A percentile compares a stretch with the other conserved stretches of the same genome.
phyloP scores from a whole-genome alignment of 1,284 basidiomycete genomes.

The Leccinum olivaceoglutinosum region DNA sequence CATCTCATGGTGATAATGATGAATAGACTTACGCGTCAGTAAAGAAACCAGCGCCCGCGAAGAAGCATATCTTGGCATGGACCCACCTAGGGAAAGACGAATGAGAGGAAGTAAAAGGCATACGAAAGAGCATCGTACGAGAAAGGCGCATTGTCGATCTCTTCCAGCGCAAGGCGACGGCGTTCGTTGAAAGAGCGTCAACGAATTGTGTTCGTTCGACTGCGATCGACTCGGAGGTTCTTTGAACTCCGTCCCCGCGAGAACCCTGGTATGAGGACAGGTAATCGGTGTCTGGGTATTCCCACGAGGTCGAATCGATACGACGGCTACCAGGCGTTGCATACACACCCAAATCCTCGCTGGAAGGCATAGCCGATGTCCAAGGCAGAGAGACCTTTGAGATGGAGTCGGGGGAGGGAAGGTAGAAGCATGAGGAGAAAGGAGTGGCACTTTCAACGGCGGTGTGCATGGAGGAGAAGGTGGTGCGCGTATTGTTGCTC shows the following conservation, averaged over 20 bases:
- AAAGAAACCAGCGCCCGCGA: conserved; percentile 23
- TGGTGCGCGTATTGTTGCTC: conserved; percentile 45
- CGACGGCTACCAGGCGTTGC: conserved; percentile 31
- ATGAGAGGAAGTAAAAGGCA: not conserved
- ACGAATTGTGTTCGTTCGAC: not conserved
- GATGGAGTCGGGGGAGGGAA: conserved; percentile 39
- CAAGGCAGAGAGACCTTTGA: conserved; percentile 35
- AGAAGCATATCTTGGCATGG: conserved; percentile 21
- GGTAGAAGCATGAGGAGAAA: conserved; percentile 49
- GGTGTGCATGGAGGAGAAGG: conserved; percentile 64
- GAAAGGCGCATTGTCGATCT: conserved; percentile 18
- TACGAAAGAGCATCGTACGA: conserved; percentile 14
- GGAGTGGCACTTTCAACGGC: conserved; percentile 56
- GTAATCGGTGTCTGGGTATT: conserved; percentile 28
- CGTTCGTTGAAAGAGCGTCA: conserved; percentile 20
- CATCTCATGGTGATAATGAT: not conserved
- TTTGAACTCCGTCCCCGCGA: too few species aligned
- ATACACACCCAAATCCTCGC: conserved; percentile 35
- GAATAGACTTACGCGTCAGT: conserved; percentile 19
- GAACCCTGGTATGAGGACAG: conserved; percentile 27
- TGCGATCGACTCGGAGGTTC: not conserved
- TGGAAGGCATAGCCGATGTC: conserved; percentile 36
- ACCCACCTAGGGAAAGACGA: conserved; percentile 14
- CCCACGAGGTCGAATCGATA: conserved; percentile 28
- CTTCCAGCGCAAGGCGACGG: conserved; percentile 15